Conservation (phyloP, 2,329 filamentous ascomycete genomes). For the Camillea tinctor region DNA sequence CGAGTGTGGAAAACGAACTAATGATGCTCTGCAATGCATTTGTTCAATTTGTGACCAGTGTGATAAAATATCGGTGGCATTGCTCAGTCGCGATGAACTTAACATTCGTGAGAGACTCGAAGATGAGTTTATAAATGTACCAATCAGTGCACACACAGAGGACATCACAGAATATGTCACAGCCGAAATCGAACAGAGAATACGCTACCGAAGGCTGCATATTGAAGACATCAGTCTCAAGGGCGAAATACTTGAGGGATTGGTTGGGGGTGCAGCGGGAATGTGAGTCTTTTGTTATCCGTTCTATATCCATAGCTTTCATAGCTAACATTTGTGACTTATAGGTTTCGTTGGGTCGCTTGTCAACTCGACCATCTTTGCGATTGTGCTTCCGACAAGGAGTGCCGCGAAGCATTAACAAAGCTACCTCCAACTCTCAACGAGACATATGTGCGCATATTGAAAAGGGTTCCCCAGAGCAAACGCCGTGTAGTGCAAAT, state of each 20-base stretch:
- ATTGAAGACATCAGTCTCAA: slow-evolving; percentile 8
- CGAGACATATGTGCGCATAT: slow-evolving; percentile 16
- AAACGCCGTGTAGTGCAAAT: slow-evolving; percentile 9
- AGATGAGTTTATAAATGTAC: slow-evolving; percentile 11
- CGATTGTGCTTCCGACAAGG: slow-evolving; percentile 11
- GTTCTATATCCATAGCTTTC: too few relatives aligned
- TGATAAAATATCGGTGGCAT: slow-evolving; percentile 13
- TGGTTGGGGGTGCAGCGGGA: slow-evolving; percentile 13
- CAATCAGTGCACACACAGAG: slow-evolving; percentile 17
- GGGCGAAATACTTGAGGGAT: slow-evolving; percentile 13
- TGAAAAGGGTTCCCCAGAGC: slow-evolving; percentile 9
- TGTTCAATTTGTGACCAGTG: slow-evolving; percentile 7
- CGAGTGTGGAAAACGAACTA: slow-evolving; percentile 15
- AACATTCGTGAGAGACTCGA: slow-evolving; percentile 10
- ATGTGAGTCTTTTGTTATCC: slow-evolving; percentile 12
- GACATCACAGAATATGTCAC: slow-evolving; percentile 21
- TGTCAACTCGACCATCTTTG: slow-evolving; percentile 20
- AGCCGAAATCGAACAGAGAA: slow-evolving; percentile 18
- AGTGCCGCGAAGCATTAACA: slow-evolving; percentile 13
- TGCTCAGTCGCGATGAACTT: slow-evolving; percentile 18
- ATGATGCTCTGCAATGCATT: slow-evolving; percentile 4
- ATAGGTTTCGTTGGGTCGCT: slow-evolving; percentile 20
- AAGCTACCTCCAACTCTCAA: slow-evolving; percentile 16
- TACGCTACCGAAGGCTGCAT: slow-evolving; percentile 3
- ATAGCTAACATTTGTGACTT: not conserved